phyloP scores from a whole-genome alignment of 2,329 filamentous ascomycete genomes.

The Verruconis gallopava region DNA sequence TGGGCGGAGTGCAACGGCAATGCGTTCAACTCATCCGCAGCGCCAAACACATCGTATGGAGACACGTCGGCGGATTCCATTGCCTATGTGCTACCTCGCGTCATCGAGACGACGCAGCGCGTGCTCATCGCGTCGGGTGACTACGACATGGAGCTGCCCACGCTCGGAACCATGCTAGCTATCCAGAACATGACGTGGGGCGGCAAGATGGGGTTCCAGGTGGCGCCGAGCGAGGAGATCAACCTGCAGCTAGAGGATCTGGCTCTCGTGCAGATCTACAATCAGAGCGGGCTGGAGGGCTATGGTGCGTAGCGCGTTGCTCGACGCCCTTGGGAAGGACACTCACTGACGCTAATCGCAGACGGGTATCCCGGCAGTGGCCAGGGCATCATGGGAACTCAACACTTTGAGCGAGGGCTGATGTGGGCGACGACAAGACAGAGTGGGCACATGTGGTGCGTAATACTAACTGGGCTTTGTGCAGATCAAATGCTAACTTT shows the following conservation, averaged over 20 bases:
- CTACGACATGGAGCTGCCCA: conserved; percentile 11
- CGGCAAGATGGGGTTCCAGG: conserved; percentile 13
- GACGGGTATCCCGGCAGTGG: no score
- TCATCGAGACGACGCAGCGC: conserved; percentile 11
- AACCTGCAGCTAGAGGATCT: conserved; percentile 8
- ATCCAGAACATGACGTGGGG: conserved; percentile 16
- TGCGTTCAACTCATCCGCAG: no score
- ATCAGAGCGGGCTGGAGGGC: no score
- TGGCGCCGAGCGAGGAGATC: conserved; percentile 8
- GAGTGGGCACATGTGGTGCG: no score
- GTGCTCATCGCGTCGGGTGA: conserved; percentile 11
- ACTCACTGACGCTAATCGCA: no score
- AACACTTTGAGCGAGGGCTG: conserved; percentile 25
- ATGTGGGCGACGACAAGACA: conserved; percentile 26
- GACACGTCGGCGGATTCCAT: conserved; percentile 14
- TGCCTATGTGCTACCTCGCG: conserved; percentile 12
- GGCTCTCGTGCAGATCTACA: no score
- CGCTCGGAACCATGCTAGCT: conserved; percentile 12
- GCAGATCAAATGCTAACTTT: no score
- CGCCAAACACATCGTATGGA: no score
- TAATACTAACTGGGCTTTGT: no score
- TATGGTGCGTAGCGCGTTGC: no score
- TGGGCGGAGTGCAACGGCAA: no score
- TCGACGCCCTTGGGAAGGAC: no score
- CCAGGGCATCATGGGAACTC: conserved; percentile 10